Evolutionary conservation across 75 land plant genomes (phyloP), one percentile per base, ranked within the genome.

Genomic region (Selaginella tamariscina): DNA sequence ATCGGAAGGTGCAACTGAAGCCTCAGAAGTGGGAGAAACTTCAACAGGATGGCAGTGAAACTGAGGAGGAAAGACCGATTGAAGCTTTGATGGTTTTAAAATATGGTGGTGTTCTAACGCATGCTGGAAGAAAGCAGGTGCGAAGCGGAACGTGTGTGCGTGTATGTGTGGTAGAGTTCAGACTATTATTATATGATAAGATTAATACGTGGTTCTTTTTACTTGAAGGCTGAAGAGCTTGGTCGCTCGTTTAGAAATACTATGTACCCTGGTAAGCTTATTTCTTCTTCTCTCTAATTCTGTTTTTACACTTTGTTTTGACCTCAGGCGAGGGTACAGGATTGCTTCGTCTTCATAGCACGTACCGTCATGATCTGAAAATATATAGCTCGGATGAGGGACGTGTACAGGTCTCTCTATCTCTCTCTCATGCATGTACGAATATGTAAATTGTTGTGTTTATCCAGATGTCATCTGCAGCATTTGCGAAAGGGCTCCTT

Each of bases 371-470:
- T 82, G 98, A 94, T 81, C 71, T 94, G 54, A 94, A 94, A 70
- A 94, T 94, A 55, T 94, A 94, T 75, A 94, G 98, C 59, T 94
- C 98, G 66, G 98, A 94, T 78, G 98, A 94, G 75, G 98, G 98
- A 0, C 86, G 98, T 72, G 98, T 94, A 29, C 96, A 94, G 91
- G 98, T 94, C 70, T 22, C 18, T 39, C 0, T 13, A 31, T 2
- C 15, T 21, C 27, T 22, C 65, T 18, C 2, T 68, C 15, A 56
- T 9, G 27, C 30, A 27, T 13, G 8, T 28, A 55, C 33, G 30
- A 2, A 70, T 23, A 70, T 31, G 9, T 71, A 30, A 22, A 13
- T 15, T 2, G 1, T 2, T 72, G 1, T 13, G 1, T 1, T 44
- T 31, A 24, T 32, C 68, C 95, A 95, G 99, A 95, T 95, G 99